Evolutionary conservation across 1,284 basidiomycete genomes (phyloP), one percentile per base, ranked within the genome.

Genomic region (Sporisorium sorghi): DNA sequence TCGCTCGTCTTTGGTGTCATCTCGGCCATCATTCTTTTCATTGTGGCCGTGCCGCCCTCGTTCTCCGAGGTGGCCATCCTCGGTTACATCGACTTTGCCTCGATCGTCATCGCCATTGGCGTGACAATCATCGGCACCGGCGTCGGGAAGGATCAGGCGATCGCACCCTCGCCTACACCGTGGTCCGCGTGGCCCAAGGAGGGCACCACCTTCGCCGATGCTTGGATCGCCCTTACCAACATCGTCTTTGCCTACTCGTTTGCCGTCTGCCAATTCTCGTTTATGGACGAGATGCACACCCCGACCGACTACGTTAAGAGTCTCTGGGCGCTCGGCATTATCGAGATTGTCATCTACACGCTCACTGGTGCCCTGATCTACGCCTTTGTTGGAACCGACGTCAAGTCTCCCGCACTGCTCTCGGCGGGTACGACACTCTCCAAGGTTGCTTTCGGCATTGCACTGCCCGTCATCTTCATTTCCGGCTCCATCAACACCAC

Each of bases 181-280:
- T 82, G 80, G 80, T 68, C 71, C 11, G 72, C 71, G 1, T 79
- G 73, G 68, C 77, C 74, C 23, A 72, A 66, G 58, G 57, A 58
- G 32, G 70, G 71, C 44, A 69, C 66, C 54, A 71, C 76, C 4
- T 79, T 79, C 28, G 70, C 72, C 33, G 63, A 74, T 17, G 77
- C 72, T 19, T 72, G 73, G 67, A 24, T 69, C 19, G 75, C 73
- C 7, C 54, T 79, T 37, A 80, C 79, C 54, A 79, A 82, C 58
- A 78, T 82, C 17, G 66, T 70, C 46, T 80, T 82, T 33, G 80
- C 80, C 56, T 82, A 79, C 65, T 75, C 77, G n/a, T 82, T 79
- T 44, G 80, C 78, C 19, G 68, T 78, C 17, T 77, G 75, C 67
- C 77, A 78, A 51, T 75, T 76, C 60, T 69, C 63, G 24, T 81